Conservation (phyloP, 176 grass and related monocot genomes). For the Panicum miliaceum region DNA sequence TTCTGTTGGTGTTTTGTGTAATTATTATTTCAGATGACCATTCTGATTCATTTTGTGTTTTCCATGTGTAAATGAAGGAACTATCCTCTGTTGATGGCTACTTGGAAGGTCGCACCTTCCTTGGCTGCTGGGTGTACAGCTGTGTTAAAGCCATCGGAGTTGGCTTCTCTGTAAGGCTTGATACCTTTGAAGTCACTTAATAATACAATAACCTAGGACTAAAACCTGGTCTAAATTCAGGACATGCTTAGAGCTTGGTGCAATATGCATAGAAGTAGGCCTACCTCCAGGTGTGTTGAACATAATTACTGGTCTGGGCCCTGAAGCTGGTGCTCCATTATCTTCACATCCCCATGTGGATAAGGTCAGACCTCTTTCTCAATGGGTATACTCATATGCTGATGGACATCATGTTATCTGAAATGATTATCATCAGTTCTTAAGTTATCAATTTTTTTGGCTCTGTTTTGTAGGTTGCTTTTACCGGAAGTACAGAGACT, state of each 20-base stretch:
- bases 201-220: constrained; percentile 26
- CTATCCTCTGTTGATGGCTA: constrained; percentile 95
- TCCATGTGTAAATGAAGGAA: constrained; percentile 63
- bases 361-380: constrained; percentile 63
- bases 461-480: constrained; percentile 76
- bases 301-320: constrained; percentile 87
- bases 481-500: constrained; percentile 89
- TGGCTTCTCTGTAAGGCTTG: constrained; percentile 82
- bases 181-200: constrained; percentile 11
- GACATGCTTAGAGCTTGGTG: constrained; percentile 91
- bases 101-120: constrained; percentile 97
- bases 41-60: constrained; percentile 13
- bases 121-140: constrained; percentile 95
- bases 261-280: constrained; percentile 79
- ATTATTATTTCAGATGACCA: background rate
- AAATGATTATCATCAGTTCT: background rate
- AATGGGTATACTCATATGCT: constrained; percentile 32
- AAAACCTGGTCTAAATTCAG: constrained; percentile 46
- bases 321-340: constrained; percentile 92
- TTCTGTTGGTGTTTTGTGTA: background rate
- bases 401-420: background rate
- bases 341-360: constrained; percentile 88
- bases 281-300: constrained; percentile 90
- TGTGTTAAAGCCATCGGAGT: constrained; percentile 86
- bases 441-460: constrained; percentile 17